Conservation (phyloP, 108 stramenopile genomes). For the Skeletonema menzelii region DNA sequence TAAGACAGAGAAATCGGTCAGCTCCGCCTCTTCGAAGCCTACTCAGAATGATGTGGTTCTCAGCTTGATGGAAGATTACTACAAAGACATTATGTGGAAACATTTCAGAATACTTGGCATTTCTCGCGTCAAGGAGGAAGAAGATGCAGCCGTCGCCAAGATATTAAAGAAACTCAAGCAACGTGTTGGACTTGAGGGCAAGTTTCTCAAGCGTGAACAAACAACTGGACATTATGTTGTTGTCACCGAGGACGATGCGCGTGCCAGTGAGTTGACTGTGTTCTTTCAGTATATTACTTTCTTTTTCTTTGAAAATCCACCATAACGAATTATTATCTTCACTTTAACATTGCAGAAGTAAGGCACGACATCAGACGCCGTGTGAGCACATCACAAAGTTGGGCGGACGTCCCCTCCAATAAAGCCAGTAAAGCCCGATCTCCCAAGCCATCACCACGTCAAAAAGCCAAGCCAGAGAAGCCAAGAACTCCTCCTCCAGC, state of each 20-base stretch:
- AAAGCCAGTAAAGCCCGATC: not conserved
- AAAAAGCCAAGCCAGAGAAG: not conserved
- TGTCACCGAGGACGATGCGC: not conserved
- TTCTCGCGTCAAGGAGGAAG: not conserved
- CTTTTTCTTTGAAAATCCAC: no score
- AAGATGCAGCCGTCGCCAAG: conserved; percentile 1
- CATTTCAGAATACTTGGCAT: conserved; percentile 1
- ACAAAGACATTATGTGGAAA: conserved; percentile 8
- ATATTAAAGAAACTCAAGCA: not conserved
- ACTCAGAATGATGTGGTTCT: conserved; percentile 6
- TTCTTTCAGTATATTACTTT: not conserved
- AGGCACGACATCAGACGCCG: conserved; percentile 4
- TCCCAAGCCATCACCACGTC: not conserved
- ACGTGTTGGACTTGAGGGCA: not conserved
- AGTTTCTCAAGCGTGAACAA: conserved; percentile 6
- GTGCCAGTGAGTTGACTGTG: not conserved
- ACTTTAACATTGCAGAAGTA: conserved; percentile 2
- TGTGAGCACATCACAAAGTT: not conserved
- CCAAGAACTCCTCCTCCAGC: not conserved
- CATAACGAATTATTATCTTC: not conserved
- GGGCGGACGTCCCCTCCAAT: not conserved
- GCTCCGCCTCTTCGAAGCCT: not conserved
- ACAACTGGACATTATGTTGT: not conserved
- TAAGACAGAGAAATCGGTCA: not conserved
- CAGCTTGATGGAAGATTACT: conserved; percentile 13